Base-by-base conservation (phyloP, 208 protist genomes). In the Acanthamoeba triangularis region DNA sequence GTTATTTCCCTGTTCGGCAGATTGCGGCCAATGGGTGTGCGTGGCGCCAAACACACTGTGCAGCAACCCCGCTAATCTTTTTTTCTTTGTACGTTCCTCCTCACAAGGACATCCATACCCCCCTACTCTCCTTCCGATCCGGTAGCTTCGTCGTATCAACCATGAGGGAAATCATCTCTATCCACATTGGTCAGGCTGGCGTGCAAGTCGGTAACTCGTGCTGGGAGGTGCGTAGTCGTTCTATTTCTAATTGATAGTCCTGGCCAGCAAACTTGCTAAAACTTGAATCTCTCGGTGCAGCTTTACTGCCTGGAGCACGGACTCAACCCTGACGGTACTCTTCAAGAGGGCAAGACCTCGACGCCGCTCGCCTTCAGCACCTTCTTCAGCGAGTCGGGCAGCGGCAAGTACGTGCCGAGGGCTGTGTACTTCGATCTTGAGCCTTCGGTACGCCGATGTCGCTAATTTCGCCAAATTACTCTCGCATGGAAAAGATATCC, bases 121-220 rank as follows among this genome's bases (percentile, higher is more conserved):
- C 69, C 30, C 8, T 16, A 20, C 20, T n/a, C 56, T 30, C 28
- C 7, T 59, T 23, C 23, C 25, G 3, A 1, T 28, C 30, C 78
- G 23, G 33, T 56, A 41, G 30, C 33, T 88, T 88, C 41, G 23
- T 35, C n/a, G 44, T 14, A 6, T 37, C 61, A 8, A 96, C 30
- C 85, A 99, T 99, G 98, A 97, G 99, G 96, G 98, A 99, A 95
- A 93, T 97, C 54, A 99, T 99, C 95, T 99, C 97, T 84, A 98
- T 99, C 95, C 98, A 99, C 96, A 97, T 99, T 97, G 99, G 99
- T 95, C 99, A 99, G 98, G 99, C 98, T 95, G 99, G 99, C 97
- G 97, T 98, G 94, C 99, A 99, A 98, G 97, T 99, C 30, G 99
- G 99, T 98, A 99, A 99, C 91, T 97, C 98, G 72, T 99, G 99